Conservation (phyloP, 805 yeast species). For the Lipomyces starkeyi region DNA sequence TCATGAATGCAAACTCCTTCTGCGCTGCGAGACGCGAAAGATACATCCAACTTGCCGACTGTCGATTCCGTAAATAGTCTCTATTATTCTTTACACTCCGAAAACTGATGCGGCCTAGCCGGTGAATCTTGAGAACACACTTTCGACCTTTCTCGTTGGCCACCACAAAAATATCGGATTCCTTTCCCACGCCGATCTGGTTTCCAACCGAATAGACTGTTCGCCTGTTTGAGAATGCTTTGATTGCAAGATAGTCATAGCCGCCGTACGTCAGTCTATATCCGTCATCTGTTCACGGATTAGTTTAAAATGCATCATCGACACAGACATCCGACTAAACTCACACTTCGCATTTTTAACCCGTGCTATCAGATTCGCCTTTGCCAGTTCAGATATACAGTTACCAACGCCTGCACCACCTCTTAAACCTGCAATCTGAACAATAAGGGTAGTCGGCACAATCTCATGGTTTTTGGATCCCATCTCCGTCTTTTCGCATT, state of each 20-base stretch:
- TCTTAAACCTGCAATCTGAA: constrained; percentile 76
- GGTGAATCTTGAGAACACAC: constrained; percentile 84
- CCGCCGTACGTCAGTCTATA: constrained; percentile 88
- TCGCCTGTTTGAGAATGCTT: constrained; percentile 76
- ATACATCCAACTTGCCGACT: constrained; percentile 90
- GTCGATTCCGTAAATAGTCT: constrained; percentile 78
- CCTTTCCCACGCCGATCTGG: constrained; percentile 96
- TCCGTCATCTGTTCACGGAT: constrained; percentile 67
- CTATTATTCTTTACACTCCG: constrained; percentile 90
- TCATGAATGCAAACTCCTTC: constrained; percentile 90
- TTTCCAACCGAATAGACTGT: constrained; percentile 79
- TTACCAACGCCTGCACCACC: constrained; percentile 77
- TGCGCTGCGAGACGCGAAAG: constrained; percentile 88
- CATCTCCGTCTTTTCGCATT: constrained; percentile 56
- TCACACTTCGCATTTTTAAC: constrained; percentile 80
- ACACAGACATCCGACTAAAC: constrained; percentile 1
- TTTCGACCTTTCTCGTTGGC: constrained; percentile 69
- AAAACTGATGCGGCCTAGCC: constrained; percentile 93
- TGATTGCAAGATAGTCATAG: constrained; percentile 88
- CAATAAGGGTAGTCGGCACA: constrained; percentile 87
- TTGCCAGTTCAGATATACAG: constrained; percentile 84
- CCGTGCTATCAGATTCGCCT: constrained; percentile 74
- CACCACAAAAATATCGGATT: constrained; percentile 90
- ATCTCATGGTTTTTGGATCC: constrained; percentile 94
- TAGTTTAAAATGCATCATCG: not conserved